Evolutionary conservation across 78 protist genomes (phyloP).

Genomic region (Blattamonas nauphoetae): DNA sequence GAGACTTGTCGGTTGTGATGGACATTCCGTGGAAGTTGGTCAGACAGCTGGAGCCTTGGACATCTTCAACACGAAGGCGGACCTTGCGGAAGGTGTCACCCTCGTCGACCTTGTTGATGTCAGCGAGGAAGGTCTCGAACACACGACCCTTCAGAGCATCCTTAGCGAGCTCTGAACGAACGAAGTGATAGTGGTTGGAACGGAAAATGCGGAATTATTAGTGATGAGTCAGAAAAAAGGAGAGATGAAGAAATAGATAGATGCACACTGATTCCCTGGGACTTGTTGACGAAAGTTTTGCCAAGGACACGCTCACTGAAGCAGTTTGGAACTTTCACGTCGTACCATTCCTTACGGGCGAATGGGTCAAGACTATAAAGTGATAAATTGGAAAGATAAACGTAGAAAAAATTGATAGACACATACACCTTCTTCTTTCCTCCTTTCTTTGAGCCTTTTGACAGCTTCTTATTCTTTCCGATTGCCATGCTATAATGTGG

Average conservation of each 20-base stretch:
- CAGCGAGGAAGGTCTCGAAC: slow-evolving; percentile 86
- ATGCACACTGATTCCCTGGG: slow-evolving; percentile 70
- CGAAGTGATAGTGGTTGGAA: no score
- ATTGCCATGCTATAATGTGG: no score
- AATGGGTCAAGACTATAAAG: slow-evolving; percentile 92
- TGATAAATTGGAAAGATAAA: no score
- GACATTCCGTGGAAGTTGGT: slow-evolving; percentile 95
- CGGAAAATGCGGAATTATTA: background rate
- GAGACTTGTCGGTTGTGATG: slow-evolving; percentile 94
- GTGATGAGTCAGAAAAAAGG: no score
- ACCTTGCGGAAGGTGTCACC: slow-evolving; percentile 81
- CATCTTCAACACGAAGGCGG: slow-evolving; percentile 80
- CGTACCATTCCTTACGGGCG: slow-evolving; percentile 94
- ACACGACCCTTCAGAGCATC: slow-evolving; percentile 94
- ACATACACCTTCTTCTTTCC: slow-evolving; percentile 42
- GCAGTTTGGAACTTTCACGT: slow-evolving; percentile 80
- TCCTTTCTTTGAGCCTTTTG: slow-evolving; percentile 47
- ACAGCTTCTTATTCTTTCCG: slow-evolving; percentile 67
- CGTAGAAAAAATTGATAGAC: no score
- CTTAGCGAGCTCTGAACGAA: slow-evolving; percentile 69
- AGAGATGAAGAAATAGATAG: no score
- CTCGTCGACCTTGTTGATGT: slow-evolving; percentile 75
- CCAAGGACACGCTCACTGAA: slow-evolving; percentile 74
- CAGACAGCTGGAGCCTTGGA: slow-evolving; percentile 73
- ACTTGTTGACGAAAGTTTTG: slow-evolving; percentile 81